Evolutionary conservation across 495 filamentous ascomycete genomes (phyloP), one percentile per base, ranked within the genome.

Genomic region (Penicillium dipodomyicola): DNA sequence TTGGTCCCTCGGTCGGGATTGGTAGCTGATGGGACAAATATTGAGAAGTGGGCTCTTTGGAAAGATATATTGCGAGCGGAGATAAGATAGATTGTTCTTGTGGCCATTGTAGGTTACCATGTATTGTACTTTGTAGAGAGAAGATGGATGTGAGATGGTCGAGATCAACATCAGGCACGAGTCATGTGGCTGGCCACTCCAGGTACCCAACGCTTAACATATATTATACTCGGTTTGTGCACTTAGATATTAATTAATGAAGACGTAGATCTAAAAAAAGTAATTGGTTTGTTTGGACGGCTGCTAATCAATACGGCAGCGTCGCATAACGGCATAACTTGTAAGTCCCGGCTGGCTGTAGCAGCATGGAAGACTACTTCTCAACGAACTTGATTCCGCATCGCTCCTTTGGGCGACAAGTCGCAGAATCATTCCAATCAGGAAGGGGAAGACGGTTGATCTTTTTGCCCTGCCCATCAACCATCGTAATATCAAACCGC

Each of bases 31-130:
- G 71, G 69, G 43, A 74, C 63, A 48, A 70, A 74, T 45, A 74
- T 65, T 4, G 70, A 61, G 45, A 71, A 74, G 52, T 73, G 70
- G 8, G 72, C 63, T 23, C 66, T 52, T 54, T 71, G 68, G n/a
- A 37, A 49, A 6, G 59, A 44, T 23, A 51, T 46, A 48, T 68
- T 60, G 10, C 63, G 61, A 19, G 57, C 68, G 9, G 62, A 45
- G 22, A 72, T 54, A 23, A 73, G 61, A 35, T 57, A 71, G 3
- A 72, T 54, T 8, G 63, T 60, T 59, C 60, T 52, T 20, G 43
- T 17, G 3, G 15, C 15, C 59, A 20, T 53, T 47, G 35, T 37
- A 7, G 10, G 10, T 32, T 30, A 10, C 10, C 10, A 30, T 8
- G 7, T 15, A 15, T n/a, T 9, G 35, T 22, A 22, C 22, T 22